These are phyloP conservation scores for Neocallimastix lanati DNA, from an alignment of 192 early-diverging fungal species.

Conservation along the genomic window DNA sequence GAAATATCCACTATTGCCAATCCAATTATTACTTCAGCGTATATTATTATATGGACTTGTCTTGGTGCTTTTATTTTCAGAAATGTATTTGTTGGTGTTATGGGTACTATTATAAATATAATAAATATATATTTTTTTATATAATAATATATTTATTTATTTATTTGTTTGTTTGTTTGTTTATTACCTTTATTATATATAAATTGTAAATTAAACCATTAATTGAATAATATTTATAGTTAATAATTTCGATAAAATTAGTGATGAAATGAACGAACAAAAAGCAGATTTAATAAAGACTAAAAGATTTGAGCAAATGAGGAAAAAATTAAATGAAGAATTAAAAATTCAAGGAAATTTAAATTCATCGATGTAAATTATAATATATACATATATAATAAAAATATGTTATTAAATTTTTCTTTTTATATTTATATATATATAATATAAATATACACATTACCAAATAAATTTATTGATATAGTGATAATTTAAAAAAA, in stretches of 20 bases:
- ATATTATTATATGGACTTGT: constrained; percentile 20
- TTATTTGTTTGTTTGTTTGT: too few species aligned
- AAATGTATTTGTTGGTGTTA: constrained; percentile 27
- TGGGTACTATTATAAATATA: constrained; percentile 5
- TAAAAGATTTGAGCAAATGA: constrained; percentile 15
- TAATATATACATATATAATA: too few species aligned
- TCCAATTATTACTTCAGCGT: constrained; percentile 10
- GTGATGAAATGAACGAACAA: constrained; percentile 15
- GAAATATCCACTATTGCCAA: constrained; percentile 2
- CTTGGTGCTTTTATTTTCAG: constrained; percentile 26
- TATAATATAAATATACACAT: too few species aligned
- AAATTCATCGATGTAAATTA: constrained; percentile 4
- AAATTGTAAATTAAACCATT: too few species aligned
- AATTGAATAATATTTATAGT: background rate
- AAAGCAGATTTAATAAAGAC: constrained; percentile 4
- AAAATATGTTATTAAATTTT: too few species aligned
- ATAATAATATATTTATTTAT: too few species aligned
- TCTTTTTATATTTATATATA: too few species aligned
- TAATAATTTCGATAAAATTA: constrained; percentile 22
- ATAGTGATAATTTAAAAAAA: background rate
- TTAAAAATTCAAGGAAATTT: constrained; percentile 16
- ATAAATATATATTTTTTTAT: too few species aligned
- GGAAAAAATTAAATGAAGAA: constrained; percentile 16
- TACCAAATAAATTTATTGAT: too few species aligned
- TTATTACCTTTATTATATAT: too few species aligned